phyloP scores from a whole-genome alignment of 805 yeast genomes.

The Kodamaea neixiangensis region DNA sequence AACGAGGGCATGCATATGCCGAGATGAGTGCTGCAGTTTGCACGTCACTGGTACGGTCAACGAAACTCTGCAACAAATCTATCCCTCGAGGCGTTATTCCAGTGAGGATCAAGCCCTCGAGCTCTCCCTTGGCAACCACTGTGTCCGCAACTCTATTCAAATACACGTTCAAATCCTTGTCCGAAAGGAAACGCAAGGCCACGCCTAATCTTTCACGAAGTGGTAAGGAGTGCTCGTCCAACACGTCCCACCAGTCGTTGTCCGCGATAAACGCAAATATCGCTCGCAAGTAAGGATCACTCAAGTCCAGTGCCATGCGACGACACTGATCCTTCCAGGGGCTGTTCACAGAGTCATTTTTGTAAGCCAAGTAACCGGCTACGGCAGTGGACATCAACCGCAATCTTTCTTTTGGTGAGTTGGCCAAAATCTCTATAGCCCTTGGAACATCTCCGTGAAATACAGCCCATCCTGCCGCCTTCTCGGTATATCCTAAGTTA shows the following conservation, averaged over 20 bases:
- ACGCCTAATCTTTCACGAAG: slow-evolving; percentile 87
- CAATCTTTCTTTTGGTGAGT: slow-evolving; percentile 69
- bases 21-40: slow-evolving; percentile 88
- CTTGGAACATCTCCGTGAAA: slow-evolving; percentile 84
- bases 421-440: slow-evolving; percentile 77
- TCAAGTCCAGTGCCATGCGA: slow-evolving; percentile 80
- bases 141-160: slow-evolving; percentile 67
- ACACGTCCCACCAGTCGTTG: slow-evolving; percentile 94
- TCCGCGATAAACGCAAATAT: slow-evolving; percentile 93
- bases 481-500: slow-evolving; percentile 62
- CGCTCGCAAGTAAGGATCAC: slow-evolving; percentile 85
- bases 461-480: slow-evolving; percentile 98
- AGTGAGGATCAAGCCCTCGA: slow-evolving; percentile 87
- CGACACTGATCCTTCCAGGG: slow-evolving; percentile 95
- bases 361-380: slow-evolving; percentile 81
- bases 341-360: slow-evolving; percentile 57
- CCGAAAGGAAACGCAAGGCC: slow-evolving; percentile 82
- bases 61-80: slow-evolving; percentile 80
- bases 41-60: slow-evolving; percentile 84
- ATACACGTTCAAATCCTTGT: slow-evolving; percentile 72
- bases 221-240: slow-evolving; percentile 87
- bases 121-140: slow-evolving; percentile 76
- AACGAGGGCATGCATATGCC: slow-evolving; percentile 80
- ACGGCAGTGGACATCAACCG: slow-evolving; percentile 89
- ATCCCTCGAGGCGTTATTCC: slow-evolving; percentile 90